Evolutionary conservation across 352 stramenopile genomes (phyloP), one percentile per base, ranked within the genome.

Genomic region (Phytophthora idaei): DNA sequence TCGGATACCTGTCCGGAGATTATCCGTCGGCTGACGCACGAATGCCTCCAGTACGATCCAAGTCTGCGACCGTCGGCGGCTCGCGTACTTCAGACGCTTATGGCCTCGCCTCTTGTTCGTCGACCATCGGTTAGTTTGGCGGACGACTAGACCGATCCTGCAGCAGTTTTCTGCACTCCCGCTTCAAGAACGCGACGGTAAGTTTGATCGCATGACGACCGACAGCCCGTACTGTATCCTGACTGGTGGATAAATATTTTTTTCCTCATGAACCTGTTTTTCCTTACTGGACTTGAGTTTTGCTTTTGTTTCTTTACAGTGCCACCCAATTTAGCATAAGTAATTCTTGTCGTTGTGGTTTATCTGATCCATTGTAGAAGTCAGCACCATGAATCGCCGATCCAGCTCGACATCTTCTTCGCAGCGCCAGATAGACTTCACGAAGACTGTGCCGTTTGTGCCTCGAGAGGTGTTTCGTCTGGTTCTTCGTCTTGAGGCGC

Each of bases 31-130:
- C 67, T 95, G 36, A 85, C 84, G 21, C 84, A 93, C 67, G 82
- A 92, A 56, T 95, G 87, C 25, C 80, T 95, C 25, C 85, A 93
- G 66, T 93, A 89, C 27, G 87, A 95, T 58, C 83, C 87, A 5
- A 77, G 77, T 56, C 57, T 92, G 25, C 78, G 87, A 45, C 87
- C 87, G 15, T 85, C 83, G 11, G 83, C 85, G 4, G 83, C 81
- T 34, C 83, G 85, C 27, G 80, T 93, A 41, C 78, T 93, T 44
- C 83, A 93, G 53, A 89, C 77, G 37, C 76, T 93, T 11, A 80
- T 88, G 80, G 74, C 85, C 25, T 93, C 85, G 8, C 71, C 79
- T 1, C 68, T 93, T 28, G 73, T 78, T 52, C 81, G 83, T 48
- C 77, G 78, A 5, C 73, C 80, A 21, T 80, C 78, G 31, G 77